Conservation (phyloP, 139 green algal genomes). For the Diplosphaera chodatii region DNA sequence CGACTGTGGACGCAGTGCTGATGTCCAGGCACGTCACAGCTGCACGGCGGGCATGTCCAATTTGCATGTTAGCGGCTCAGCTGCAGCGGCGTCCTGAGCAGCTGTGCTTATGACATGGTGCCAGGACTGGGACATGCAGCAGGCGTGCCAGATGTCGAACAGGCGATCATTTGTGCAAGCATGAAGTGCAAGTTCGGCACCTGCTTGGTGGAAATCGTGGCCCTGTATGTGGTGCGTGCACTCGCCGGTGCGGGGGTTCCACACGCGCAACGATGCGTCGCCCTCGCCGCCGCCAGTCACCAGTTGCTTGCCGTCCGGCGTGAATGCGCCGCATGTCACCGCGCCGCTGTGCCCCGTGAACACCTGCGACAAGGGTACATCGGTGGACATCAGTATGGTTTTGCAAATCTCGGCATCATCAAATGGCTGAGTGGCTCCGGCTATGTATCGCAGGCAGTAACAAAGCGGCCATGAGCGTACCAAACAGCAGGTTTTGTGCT, state of each 20-base stretch:
- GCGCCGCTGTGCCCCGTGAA: slow-evolving; percentile 78
- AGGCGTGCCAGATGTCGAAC: no score
- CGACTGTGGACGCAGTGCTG: slow-evolving; percentile 32
- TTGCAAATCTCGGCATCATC: no score
- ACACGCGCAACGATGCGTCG: slow-evolving; percentile 71
- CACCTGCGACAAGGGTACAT: slow-evolving; percentile 38
- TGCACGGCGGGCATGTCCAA: slow-evolving; percentile 13
- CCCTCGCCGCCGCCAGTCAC: slow-evolving; percentile 76
- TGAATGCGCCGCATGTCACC: slow-evolving; percentile 82
- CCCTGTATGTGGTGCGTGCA: slow-evolving; percentile 46
- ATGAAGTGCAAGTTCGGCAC: not conserved
- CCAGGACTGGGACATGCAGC: no score
- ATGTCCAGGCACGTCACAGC: slow-evolving; percentile 68
- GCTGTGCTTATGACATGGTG: no score
- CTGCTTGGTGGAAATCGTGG: slow-evolving; percentile 55
- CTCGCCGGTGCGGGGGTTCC: slow-evolving; percentile 76
- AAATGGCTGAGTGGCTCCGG: no score
- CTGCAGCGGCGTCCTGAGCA: no score
- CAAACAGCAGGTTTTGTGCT: no score
- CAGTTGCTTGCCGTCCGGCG: slow-evolving; percentile 76
- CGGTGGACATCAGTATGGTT: no score
- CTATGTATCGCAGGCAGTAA: no score
- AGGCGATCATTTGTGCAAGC: no score
- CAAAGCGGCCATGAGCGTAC: no score
- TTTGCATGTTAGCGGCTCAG: no score